phyloP scores from a whole-genome alignment of 148 eudicot species.

The Nepenthes gracilis region DNA sequence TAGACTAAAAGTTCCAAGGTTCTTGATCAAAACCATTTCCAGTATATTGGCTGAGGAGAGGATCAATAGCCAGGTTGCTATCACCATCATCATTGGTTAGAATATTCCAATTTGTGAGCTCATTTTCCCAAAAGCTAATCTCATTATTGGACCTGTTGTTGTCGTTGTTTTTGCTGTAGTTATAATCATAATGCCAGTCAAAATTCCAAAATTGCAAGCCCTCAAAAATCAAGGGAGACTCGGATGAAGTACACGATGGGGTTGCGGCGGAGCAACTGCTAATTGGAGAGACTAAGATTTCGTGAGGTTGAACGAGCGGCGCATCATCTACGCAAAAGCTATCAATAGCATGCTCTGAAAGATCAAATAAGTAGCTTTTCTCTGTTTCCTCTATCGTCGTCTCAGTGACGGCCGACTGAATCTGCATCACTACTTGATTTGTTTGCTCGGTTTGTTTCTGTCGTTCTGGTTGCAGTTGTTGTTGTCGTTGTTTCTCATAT shows the following conservation, averaged over 20 bases:
- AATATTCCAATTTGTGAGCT: slow-evolving; percentile 14
- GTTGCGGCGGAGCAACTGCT: slow-evolving; percentile 5
- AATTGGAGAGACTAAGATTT: slow-evolving; percentile 17
- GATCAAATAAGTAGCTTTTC: background rate
- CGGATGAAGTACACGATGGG: slow-evolving; percentile 5
- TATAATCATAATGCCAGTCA: slow-evolving; percentile 20
- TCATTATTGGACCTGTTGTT: background rate
- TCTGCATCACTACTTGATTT: background rate
- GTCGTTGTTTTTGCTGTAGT: background rate
- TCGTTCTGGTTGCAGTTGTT: background rate
- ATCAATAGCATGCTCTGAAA: slow-evolving; percentile 15
- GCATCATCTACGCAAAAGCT: slow-evolving; percentile 46
- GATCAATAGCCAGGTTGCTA: background rate
- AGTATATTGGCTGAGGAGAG: slow-evolving; percentile 1
- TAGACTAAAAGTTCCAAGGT: slow-evolving; percentile 3
- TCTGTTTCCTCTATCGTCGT: background rate
- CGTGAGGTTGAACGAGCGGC: slow-evolving; percentile 38
- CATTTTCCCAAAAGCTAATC: slow-evolving; percentile 29
- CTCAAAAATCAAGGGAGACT: slow-evolving; percentile 11
- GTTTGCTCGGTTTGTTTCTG: background rate
- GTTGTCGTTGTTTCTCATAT: background rate
- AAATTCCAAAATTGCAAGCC: slow-evolving; percentile 19
- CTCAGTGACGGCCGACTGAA: background rate
- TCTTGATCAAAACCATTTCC: slow-evolving; percentile 7
- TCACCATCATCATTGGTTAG: slow-evolving; percentile 8